Base-by-base conservation (phyloP, 352 stramenopile species). In the Globisporangium uncinulatum region DNA sequence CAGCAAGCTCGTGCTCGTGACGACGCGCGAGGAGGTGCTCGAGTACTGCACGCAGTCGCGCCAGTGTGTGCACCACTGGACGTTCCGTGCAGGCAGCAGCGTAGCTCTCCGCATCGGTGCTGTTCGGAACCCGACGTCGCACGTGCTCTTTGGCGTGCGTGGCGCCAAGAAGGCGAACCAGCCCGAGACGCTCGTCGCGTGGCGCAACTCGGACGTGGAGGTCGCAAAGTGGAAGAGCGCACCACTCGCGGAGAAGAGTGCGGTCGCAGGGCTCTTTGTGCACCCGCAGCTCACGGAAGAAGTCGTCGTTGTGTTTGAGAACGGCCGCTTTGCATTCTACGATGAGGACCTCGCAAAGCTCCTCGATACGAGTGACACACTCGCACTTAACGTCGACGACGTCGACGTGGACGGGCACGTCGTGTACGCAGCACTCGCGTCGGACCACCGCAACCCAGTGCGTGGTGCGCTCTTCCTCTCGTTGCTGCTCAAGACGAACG, bases 1-100 rank as follows among this genome's bases (percentile, higher is more conserved):
- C 62, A 82, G 66, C 54, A 80, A 80, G 51, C 61, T 82, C 41
- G 66, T 92, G 45, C 66, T 92, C 10, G 61, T 89, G 20, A 89
- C 79, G 34, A 87, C 77, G 17, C 65, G 61, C 32, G 74, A 76
- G 54, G 77, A 89, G 54, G 73, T 92, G 56, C 73, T 85, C 42
- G 82, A 92, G 62, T 76, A 83, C 62, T 81, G 72, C 62, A 65
- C 67, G 46, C 62, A 77, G 32, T 71, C 81, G 49, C 72, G 76
- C 65, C 83, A 91, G 63, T 91, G 76, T 51, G 55, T 86, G 44
- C 83, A 87, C 68, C 76, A 91, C 71, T 91, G 81, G 81, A 81
- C 74, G 24, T 87, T 91, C 63, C 74, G 76, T 24, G 24, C 24
- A 29, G 24, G 24, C 24, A 82, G 76, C 51, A 60, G 57, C 20